phyloP scores from a whole-genome alignment of 1,284 basidiomycete species.

The Caloboletus firmus region DNA sequence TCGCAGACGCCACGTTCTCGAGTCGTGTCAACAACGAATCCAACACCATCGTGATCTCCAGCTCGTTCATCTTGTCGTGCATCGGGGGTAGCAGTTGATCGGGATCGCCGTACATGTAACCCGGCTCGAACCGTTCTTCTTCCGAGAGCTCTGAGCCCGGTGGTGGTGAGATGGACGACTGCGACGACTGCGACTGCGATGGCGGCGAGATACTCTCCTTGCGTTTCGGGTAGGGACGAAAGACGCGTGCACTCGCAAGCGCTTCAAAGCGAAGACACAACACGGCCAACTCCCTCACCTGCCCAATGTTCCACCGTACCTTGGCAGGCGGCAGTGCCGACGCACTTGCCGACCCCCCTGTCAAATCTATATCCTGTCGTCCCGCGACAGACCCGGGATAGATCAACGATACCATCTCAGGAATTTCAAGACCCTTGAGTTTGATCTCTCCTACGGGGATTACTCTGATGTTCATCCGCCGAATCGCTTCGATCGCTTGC shows the following conservation, averaged over 20 bases:
- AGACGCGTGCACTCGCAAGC: constrained; percentile 66
- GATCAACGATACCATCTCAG: constrained; percentile 82
- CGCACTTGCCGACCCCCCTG: constrained; percentile 40
- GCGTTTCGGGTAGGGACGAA: constrained; percentile 46
- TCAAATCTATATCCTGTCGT: constrained; percentile 66
- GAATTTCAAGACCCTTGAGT: constrained; percentile 91
- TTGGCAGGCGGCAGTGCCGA: constrained; percentile 10
- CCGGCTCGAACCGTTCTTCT: constrained; percentile 36
- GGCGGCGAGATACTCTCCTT: constrained; percentile 44
- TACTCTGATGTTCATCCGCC: constrained; percentile 73
- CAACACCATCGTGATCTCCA: constrained; percentile 73
- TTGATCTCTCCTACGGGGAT: constrained; percentile 86
- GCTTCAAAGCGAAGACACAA: constrained; percentile 85
- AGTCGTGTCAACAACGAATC: constrained; percentile 77
- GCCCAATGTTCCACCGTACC: constrained; percentile 56
- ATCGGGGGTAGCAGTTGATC: constrained; percentile 71
- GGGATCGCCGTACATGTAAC: constrained; percentile 58
- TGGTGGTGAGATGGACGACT: constrained; percentile 4
- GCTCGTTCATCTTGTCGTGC: constrained; percentile 71
- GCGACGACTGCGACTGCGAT: background rate
- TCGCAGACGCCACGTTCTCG: constrained; percentile 73
- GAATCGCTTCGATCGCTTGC: constrained; percentile 69
- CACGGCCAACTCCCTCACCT: constrained; percentile 75
- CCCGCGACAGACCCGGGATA: constrained; percentile 80
- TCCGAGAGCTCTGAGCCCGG: constrained; percentile 31